Evolutionary conservation across 306 rosid species (phyloP), one percentile per base, ranked within the genome.

Genomic region (Quercus mongolica): DNA sequence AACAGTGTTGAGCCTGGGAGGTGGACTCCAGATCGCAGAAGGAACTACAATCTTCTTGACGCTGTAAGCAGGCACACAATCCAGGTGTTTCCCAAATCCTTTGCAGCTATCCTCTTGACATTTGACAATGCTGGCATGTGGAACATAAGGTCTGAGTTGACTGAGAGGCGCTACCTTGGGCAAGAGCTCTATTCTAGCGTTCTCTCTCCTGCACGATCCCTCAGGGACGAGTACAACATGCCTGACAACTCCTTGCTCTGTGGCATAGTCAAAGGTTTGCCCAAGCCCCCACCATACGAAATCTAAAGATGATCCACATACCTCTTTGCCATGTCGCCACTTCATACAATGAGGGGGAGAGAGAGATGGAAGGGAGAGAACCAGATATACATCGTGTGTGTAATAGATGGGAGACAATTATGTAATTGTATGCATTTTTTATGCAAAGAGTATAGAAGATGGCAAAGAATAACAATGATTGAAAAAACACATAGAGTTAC

Each of bases 41-140:
- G 20, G 69, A 71, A 56, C 78, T 92, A 90, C 76, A 90, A 93
- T 74, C 92, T 91, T 74, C 88, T 93, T 4, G 98, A 93, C 8
- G 97, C 85, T 0, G 86, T 93, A 75, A 93, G 92, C 87, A 87
- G 97, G 54, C 88, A 93, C 83, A 90, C 97, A 0, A 31, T 93
- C 25, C 97, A 88, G 51, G 94, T 93, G 12, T 91, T 49, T 73
- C 98, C 98, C 0, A 89, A 92, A 51, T 91, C 90, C 3, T 91
- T 89, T 88, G 93, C 90, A 4, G 93, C 93, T 1, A 80, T 91
- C 23, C 58, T 91, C 76, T n/a, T 86, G 56, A 56, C 93, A 56
- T 87, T 86, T 8, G 96, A 91, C 85, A 91, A 89, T 46, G 82
- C 74, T 1, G 96, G 96, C 68, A 83, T 89, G 82, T 91, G 96